phyloP scores from a whole-genome alignment of 176 grass and related monocot species.

The Cymbopogon citratus region DNA sequence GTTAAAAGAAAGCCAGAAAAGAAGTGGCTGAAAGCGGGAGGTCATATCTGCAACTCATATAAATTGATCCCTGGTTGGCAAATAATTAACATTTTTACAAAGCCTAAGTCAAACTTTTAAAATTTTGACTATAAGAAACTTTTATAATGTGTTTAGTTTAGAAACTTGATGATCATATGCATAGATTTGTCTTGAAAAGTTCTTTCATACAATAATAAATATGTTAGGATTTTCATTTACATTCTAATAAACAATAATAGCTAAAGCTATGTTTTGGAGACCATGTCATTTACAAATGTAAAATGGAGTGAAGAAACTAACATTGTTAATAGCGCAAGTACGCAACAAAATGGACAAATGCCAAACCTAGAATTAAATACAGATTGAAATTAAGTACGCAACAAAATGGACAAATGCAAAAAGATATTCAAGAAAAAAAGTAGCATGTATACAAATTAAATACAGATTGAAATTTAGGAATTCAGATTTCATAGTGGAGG shows the following conservation, averaged over 20 bases:
- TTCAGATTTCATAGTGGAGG: too few relatives aligned
- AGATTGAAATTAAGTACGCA: too few relatives aligned
- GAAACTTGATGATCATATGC: neutral
- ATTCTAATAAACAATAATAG: neutral
- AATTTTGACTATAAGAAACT: neutral
- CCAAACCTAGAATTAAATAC: too few relatives aligned
- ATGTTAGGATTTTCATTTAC: neutral
- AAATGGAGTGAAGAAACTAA: too few relatives aligned
- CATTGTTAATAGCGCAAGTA: too few relatives aligned
- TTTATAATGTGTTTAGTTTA: neutral
- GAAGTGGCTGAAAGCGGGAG: neutral
- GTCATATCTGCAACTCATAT: neutral
- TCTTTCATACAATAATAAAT: neutral
- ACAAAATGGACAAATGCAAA: too few relatives aligned
- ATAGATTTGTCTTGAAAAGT: neutral
- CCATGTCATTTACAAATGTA: too few relatives aligned
- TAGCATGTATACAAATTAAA: too few relatives aligned
- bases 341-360: too few relatives aligned
- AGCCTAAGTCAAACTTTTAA: neutral
- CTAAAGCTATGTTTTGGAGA: neutral
- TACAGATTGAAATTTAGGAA: too few relatives aligned
- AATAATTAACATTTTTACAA: neutral
- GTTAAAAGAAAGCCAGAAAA: neutral
- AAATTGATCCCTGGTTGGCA: neutral
- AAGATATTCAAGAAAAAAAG: too few relatives aligned